Percentiles rank a stretch among this genome's conserved stretches.
These are phyloP conservation scores for Puccinia sorghi DNA, from an alignment of 1,284 basidiomycete genomes.

Conservation along the genomic window DNA sequence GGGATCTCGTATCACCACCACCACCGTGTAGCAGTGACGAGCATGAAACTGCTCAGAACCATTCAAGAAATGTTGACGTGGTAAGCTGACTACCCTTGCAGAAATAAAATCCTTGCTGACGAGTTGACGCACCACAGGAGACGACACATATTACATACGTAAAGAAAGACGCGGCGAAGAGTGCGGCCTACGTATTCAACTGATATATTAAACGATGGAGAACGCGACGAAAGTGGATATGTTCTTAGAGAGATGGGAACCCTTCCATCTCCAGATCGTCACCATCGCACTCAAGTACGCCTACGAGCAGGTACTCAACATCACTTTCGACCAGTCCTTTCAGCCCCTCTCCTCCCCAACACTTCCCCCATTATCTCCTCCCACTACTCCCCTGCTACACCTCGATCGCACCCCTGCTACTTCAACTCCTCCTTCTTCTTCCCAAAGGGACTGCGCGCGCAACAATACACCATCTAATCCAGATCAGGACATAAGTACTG, in stretches of 20 bases:
- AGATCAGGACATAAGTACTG: no score
- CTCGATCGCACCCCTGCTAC: background rate
- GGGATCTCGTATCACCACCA: no score
- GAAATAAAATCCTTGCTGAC: no score
- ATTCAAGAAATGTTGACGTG: no score
- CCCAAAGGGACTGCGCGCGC: no score
- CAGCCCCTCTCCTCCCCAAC: constrained; percentile 4
- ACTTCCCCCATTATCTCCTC: background rate
- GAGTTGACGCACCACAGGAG: no score
- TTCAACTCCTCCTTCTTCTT: background rate
- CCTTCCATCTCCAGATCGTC: constrained; percentile 24
- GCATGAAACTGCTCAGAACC: no score
- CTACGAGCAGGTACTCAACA: background rate
- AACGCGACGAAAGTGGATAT: constrained; percentile 14
- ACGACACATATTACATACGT: background rate
- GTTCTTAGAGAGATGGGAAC: constrained; percentile 21
- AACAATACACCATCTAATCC: no score
- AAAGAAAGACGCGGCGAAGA: background rate
- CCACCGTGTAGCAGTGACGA: no score
- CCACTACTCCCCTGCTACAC: background rate
- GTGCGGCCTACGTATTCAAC: no score
- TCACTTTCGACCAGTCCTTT: background rate
- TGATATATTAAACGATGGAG: background rate
- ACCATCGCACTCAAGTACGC: constrained; percentile 15
- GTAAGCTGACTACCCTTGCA: no score